Evolutionary conservation across 2,329 filamentous ascomycete genomes (phyloP).

Genomic region (Fusarium nanum): DNA sequence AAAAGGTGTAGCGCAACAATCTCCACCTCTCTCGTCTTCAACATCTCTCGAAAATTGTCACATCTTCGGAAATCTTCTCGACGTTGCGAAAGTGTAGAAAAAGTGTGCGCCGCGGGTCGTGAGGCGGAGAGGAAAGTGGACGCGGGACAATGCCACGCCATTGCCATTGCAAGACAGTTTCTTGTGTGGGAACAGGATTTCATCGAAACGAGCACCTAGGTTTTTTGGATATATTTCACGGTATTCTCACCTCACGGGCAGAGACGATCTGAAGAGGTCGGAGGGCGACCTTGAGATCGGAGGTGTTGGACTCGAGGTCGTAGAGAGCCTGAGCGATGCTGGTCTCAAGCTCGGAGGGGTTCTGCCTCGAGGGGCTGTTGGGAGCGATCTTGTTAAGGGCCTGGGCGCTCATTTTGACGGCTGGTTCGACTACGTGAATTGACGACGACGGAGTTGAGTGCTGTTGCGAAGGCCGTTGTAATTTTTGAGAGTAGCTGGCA

Average conservation of each 20-base stretch:
- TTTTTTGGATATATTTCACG: slow-evolving; percentile 41
- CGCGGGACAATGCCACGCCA: slow-evolving; percentile 39
- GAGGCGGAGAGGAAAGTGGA: slow-evolving; percentile 38
- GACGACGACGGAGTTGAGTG: slow-evolving; percentile 44
- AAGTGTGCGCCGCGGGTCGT: slow-evolving; percentile 35
- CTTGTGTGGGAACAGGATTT: slow-evolving; percentile 58
- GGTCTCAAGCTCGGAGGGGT: slow-evolving; percentile 97
- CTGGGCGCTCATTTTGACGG: slow-evolving; percentile 72
- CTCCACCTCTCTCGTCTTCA: not conserved
- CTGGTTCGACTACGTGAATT: slow-evolving; percentile 51
- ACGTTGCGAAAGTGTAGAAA: slow-evolving; percentile 1
- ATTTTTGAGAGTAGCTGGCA: slow-evolving; percentile 48
- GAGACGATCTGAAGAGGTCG: slow-evolving; percentile 98
- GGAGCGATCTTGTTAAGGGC: slow-evolving; percentile 97
- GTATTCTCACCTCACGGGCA: slow-evolving; percentile 94
- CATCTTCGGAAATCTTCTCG: slow-evolving; percentile 44
- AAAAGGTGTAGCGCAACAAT: slow-evolving; percentile 12
- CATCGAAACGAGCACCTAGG: slow-evolving; percentile 25
- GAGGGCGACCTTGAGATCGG: slow-evolving; percentile 95
- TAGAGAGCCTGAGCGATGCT: slow-evolving; percentile 96
- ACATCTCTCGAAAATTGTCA: slow-evolving; percentile 34
- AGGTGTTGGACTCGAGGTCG: slow-evolving; percentile 99
- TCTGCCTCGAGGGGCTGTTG: slow-evolving; percentile 96
- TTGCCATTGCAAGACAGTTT: slow-evolving; percentile 52
- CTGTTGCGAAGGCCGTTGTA: slow-evolving; percentile 40